Evolutionary conservation across 495 filamentous ascomycete genomes (phyloP).

Genomic region (Bacidia rubella): DNA sequence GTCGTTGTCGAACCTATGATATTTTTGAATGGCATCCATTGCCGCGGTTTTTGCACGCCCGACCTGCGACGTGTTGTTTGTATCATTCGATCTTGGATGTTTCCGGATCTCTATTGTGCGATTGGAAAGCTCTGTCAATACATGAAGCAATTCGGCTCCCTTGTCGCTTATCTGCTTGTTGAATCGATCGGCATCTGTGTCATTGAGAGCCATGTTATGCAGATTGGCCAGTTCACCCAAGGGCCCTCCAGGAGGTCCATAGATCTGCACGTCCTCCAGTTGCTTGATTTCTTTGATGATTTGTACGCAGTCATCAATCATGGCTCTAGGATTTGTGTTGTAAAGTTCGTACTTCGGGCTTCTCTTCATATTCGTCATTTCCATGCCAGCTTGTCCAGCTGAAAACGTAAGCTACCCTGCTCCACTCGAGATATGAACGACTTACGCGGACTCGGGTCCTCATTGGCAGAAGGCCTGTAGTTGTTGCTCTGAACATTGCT

Average conservation of each 20-base stretch:
- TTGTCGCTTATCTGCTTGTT: slow-evolving; percentile 41
- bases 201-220: slow-evolving; percentile 45
- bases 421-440: background rate
- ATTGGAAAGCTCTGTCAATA: slow-evolving; percentile 60
- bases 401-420: slow-evolving; percentile 13
- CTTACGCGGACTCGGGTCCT: background rate
- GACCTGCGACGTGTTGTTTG: slow-evolving; percentile 63
- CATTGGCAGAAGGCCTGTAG: slow-evolving; percentile 34
- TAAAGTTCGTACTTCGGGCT: background rate
- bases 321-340: slow-evolving; percentile 42
- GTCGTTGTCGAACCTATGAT: slow-evolving; percentile 60
- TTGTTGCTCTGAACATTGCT: slow-evolving; percentile 53
- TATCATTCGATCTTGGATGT: slow-evolving; percentile 55
- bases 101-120: slow-evolving; percentile 68
- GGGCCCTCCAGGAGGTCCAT: slow-evolving; percentile 41
- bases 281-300: slow-evolving; percentile 65
- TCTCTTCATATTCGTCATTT: slow-evolving; percentile 50
- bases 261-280: slow-evolving; percentile 35
- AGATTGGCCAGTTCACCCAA: too few relatives aligned
- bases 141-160: slow-evolving; percentile 60
- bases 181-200: slow-evolving; percentile 39
- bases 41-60: slow-evolving; percentile 64
- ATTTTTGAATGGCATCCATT: slow-evolving; percentile 62
- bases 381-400: slow-evolving; percentile 35
- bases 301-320: slow-evolving; percentile 70